Evolutionary conservation across 768 basidiomycete genomes (phyloP).

Genomic region (Pleurotus platypus): DNA sequence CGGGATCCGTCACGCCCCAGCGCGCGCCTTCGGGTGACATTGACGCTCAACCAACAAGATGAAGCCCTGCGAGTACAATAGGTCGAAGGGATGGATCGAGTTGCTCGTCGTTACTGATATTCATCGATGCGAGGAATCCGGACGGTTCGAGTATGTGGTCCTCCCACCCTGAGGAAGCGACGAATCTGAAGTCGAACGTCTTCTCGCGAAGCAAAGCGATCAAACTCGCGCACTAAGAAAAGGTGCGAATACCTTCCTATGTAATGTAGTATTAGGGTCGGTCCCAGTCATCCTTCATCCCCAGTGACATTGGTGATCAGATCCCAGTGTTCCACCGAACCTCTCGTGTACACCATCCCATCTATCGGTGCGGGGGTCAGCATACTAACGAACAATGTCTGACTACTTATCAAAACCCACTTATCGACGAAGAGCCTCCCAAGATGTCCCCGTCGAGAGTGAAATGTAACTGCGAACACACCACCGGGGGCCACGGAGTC

Average conservation of each 20-base stretch:
- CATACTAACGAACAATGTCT: neutral
- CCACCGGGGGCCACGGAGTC: no score
- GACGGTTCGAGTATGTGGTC: slow-evolving; percentile 21
- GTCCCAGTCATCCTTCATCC: slow-evolving; percentile 26
- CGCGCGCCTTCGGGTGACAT: slow-evolving; percentile 24
- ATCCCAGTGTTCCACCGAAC: slow-evolving; percentile 21
- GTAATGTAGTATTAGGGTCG: slow-evolving; percentile 16
- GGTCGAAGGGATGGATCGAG: slow-evolving; percentile 21
- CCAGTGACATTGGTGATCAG: slow-evolving; percentile 19
- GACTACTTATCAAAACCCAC: slow-evolving; percentile 12
- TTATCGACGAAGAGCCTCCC: slow-evolving; percentile 24
- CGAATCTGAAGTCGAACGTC: slow-evolving; percentile 21
- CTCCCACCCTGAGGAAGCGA: slow-evolving; percentile 19
- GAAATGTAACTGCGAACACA: no score
- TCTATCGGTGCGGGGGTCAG: slow-evolving; percentile 10
- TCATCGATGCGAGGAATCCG: slow-evolving; percentile 12
- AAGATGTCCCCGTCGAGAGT: slow-evolving; percentile 15
- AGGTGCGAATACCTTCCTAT: slow-evolving; percentile 25
- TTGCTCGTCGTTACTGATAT: slow-evolving; percentile 19
- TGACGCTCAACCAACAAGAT: slow-evolving; percentile 29
- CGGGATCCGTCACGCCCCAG: slow-evolving; percentile 32
- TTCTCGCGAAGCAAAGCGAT: slow-evolving; percentile 23
- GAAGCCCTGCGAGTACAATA: slow-evolving; percentile 19
- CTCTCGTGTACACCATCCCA: slow-evolving; percentile 22
- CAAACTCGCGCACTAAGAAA: slow-evolving; percentile 28